phyloP scores from a whole-genome alignment of 257 asterid species.

The Lithospermum erythrorhizon region DNA sequence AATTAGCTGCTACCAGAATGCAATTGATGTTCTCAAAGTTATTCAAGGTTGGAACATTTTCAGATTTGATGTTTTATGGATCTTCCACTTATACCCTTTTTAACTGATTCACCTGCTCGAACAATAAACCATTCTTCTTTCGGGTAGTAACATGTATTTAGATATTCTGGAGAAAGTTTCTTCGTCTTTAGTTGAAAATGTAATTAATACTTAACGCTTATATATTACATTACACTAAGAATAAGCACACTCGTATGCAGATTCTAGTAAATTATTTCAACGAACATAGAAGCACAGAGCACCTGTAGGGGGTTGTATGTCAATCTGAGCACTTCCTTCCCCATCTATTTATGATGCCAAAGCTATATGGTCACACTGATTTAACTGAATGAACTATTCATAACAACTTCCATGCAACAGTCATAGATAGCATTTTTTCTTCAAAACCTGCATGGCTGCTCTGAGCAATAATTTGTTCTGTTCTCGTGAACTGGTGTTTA shows the following conservation, averaged over 20 bases:
- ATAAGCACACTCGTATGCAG: too few relatives aligned
- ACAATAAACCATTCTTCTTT: neutral
- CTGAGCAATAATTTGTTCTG: constrained; percentile 1
- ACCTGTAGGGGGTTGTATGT: neutral
- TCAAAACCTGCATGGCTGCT: neutral
- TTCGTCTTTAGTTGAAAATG: too few relatives aligned
- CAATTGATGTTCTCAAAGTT: constrained; percentile 37
- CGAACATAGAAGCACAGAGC: too few relatives aligned
- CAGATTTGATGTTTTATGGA: neutral
- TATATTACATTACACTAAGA: too few relatives aligned
- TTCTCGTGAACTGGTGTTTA: neutral
- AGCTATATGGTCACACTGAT: neutral
- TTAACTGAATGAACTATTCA: neutral
- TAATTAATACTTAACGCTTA: too few relatives aligned
- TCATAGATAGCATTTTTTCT: neutral
- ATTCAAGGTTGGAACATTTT: constrained; percentile 48
- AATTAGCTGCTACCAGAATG: constrained; percentile 42
- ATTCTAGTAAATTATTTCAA: too few relatives aligned
- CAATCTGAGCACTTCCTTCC: constrained; percentile 10
- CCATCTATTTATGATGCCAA: constrained; percentile 4
- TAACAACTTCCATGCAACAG: neutral
- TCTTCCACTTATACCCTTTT: neutral
- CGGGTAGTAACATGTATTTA: neutral
- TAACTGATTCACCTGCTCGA: neutral
- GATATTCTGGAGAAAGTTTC: too few relatives aligned